Percentiles rank a stretch among this genome's conserved stretches.
Conservation (phyloP, 179 eudicot species). For the Spinacia oleracea region DNA sequence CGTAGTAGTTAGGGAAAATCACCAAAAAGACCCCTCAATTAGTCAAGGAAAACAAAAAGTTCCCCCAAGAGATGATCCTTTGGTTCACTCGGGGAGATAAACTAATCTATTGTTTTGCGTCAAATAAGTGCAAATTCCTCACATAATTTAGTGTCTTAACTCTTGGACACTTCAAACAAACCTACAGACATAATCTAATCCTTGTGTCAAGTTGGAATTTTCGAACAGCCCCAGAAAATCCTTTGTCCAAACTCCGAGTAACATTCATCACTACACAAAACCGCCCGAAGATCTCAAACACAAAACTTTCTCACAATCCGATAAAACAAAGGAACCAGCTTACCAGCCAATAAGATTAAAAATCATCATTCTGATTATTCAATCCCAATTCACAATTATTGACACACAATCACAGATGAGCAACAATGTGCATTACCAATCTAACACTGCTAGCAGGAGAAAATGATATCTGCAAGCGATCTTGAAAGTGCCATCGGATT, state of each 20-base stretch:
- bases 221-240: background rate
- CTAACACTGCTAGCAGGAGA: background rate
- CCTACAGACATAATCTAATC: background rate
- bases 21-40: background rate
- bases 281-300: background rate
- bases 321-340: background rate
- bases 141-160: background rate
- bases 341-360: too few relatives aligned
- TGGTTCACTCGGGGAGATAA: background rate
- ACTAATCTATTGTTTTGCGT: background rate
- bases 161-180: background rate
- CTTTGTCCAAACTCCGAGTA: background rate
- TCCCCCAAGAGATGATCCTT: background rate
- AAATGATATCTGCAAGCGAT: background rate
- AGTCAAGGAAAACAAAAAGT: background rate
- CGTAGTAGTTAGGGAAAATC: background rate
- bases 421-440: constrained; percentile 3
- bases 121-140: background rate
- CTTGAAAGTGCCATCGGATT: background rate
- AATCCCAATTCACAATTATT: background rate
- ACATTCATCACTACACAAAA: background rate
- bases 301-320: background rate
- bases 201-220: background rate
- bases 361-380: background rate
- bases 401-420: background rate